phyloP scores from a whole-genome alignment of 164 flowering plant genomes.

The Taxillus chinensis region DNA sequence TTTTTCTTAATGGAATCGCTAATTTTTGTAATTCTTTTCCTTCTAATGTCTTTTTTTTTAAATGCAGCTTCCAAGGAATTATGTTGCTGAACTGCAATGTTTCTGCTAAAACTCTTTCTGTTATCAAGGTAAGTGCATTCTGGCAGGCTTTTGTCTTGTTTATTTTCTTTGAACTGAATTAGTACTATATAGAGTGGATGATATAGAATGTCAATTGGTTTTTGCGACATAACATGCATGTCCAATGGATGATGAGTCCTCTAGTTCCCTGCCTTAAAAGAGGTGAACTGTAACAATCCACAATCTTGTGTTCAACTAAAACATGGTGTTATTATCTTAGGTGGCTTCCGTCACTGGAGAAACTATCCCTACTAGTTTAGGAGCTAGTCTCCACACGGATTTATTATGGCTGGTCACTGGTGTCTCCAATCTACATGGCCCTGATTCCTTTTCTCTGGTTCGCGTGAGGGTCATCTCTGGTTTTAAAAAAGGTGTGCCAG shows the following conservation, averaged over 20 bases:
- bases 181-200: too few relatives aligned
- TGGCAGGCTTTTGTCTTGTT: neutral
- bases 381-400: slow-evolving; percentile 27
- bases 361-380: slow-evolving; percentile 60
- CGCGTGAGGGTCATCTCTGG: slow-evolving; percentile 50
- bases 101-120: slow-evolving; percentile 36
- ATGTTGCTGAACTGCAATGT: slow-evolving; percentile 51
- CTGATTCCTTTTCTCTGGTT: slow-evolving; percentile 31
- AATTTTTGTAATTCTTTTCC: neutral
- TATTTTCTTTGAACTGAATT: too few relatives aligned
- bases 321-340: slow-evolving; percentile 7
- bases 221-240: too few relatives aligned
- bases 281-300: too few relatives aligned
- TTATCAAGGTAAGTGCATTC: slow-evolving; percentile 44
- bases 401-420: slow-evolving; percentile 81
- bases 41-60: neutral
- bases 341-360: slow-evolving; percentile 41
- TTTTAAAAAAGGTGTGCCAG: slow-evolving; percentile 14
- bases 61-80: slow-evolving; percentile 62
- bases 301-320: too few relatives aligned
- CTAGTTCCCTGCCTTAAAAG: too few relatives aligned
- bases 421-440: slow-evolving; percentile 41
- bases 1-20: neutral
- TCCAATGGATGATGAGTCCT: too few relatives aligned
- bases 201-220: too few relatives aligned